Conservation (phyloP, 805 yeast species). For the Hanseniaspora thailandica region DNA sequence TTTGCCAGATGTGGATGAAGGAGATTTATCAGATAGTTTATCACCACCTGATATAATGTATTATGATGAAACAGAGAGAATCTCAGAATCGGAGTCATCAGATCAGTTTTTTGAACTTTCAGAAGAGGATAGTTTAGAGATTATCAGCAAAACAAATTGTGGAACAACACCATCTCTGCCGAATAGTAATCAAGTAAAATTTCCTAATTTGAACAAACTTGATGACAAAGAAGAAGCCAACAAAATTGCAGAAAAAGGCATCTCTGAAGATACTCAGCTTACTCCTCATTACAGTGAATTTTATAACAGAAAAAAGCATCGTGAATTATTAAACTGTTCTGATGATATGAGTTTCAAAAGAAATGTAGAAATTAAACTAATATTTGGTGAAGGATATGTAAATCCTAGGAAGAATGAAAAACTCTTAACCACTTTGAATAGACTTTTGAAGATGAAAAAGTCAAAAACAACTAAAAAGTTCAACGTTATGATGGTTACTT, state of each 20-base stretch:
- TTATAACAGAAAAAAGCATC: constrained; percentile 19
- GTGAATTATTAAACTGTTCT: constrained; percentile 35
- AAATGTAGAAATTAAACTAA: constrained; percentile 26
- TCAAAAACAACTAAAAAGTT: constrained; percentile 28
- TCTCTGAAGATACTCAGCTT: too few species aligned
- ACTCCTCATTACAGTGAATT: background rate
- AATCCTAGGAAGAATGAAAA: constrained; percentile 25
- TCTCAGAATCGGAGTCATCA: background rate
- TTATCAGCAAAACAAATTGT: background rate
- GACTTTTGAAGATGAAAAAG: constrained; percentile 27
- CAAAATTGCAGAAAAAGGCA: background rate
- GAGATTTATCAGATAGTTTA: too few species aligned
- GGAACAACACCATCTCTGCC: background rate
- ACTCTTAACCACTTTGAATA: constrained; percentile 26
- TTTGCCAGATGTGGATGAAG: background rate
- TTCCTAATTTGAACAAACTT: background rate
- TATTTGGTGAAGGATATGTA: constrained; percentile 32
- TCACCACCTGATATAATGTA: background rate
- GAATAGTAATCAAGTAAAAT: background rate
- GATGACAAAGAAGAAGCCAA: too few species aligned
- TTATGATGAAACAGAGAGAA: background rate
- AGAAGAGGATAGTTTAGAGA: background rate
- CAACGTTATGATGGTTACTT: constrained; percentile 28
- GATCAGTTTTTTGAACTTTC: too few species aligned
- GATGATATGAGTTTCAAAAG: constrained; percentile 18